Percentiles rank a stretch among this genome's conserved stretches.
Evolutionary conservation across 2,329 filamentous ascomycete genomes (phyloP).

Genomic region (Ceratocystis lukuohia): DNA sequence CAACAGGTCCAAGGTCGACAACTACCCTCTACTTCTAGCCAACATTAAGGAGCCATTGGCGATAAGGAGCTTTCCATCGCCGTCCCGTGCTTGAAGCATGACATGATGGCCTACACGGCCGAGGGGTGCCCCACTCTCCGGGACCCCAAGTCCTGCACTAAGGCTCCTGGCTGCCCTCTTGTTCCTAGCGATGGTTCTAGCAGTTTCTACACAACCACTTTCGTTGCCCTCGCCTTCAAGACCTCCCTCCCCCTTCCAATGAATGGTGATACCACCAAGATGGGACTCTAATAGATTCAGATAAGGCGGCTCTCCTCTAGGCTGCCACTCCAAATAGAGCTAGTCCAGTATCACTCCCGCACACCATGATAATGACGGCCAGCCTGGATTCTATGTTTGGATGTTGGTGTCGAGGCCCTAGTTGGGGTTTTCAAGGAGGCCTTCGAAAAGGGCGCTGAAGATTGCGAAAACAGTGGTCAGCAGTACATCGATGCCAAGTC

Average conservation of each 20-base stretch:
- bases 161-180: slow-evolving; percentile 42
- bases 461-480: slow-evolving; percentile 45
- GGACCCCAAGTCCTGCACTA: slow-evolving; percentile 28
- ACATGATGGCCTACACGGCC: slow-evolving; percentile 54
- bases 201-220: not conserved
- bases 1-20: slow-evolving; percentile 46
- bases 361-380: not conserved
- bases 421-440: slow-evolving; percentile 45
- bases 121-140: slow-evolving; percentile 44
- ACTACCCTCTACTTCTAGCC: slow-evolving; percentile 47
- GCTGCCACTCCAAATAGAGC: slow-evolving; percentile 37
- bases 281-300: not conserved
- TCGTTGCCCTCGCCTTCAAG: not conserved
- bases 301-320: slow-evolving; percentile 44
- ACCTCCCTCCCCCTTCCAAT: not conserved
- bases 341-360: slow-evolving; percentile 4
- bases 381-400: not conserved
- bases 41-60: slow-evolving; percentile 46
- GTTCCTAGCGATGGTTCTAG: slow-evolving; percentile 37
- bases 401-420: not conserved
- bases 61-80: slow-evolving; percentile 48
- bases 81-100: slow-evolving; percentile 48
- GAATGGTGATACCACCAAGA: not conserved
- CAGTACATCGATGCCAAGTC: slow-evolving; percentile 52
- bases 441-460: slow-evolving; percentile 38